These are phyloP conservation scores for Trametes elegans DNA, from an alignment of 768 basidiomycete genomes.

Conservation along the genomic window DNA sequence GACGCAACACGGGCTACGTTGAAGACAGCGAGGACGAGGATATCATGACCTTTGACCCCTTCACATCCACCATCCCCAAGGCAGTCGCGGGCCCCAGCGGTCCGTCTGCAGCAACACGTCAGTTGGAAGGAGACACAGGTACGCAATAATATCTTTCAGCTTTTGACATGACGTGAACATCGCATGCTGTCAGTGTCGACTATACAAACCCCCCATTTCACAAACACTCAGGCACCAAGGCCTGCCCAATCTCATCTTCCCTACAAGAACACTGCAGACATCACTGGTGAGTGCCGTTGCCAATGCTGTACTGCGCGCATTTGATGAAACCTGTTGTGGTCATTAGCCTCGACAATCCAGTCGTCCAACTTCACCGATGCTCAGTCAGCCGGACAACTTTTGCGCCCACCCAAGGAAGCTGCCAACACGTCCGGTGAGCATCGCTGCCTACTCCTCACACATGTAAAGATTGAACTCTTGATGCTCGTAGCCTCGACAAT, in stretches of 20 bases:
- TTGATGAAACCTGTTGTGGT: too few species aligned
- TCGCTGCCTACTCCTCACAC: not conserved
- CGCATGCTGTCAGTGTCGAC: not conserved
- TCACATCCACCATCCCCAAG: not conserved
- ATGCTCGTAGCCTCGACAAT: not conserved
- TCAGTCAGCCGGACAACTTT: not conserved
- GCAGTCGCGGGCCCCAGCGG: not conserved
- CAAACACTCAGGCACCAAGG: not conserved
- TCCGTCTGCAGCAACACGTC: not conserved
- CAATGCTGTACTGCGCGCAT: too few species aligned
- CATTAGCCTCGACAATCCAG: slow-evolving; percentile 11
- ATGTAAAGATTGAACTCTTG: not conserved
- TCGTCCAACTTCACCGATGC: slow-evolving; percentile 7
- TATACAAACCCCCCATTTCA: slow-evolving; percentile 13
- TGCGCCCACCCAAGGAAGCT: not conserved
- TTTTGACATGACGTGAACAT: not conserved
- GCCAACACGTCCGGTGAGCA: not conserved
- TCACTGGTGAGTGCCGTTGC: too few species aligned
- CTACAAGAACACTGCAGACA: too few species aligned
- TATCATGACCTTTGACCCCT: slow-evolving; percentile 8
- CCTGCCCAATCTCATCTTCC: too few species aligned
- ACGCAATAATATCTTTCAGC: not conserved
- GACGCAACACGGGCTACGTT: slow-evolving; percentile 6
- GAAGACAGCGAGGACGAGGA: slow-evolving; percentile 24
- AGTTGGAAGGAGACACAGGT: not conserved